Evolutionary conservation across 176 grass and related monocot species (phyloP), one percentile per base, ranked within the genome.

Genomic region (Avena insularis): DNA sequence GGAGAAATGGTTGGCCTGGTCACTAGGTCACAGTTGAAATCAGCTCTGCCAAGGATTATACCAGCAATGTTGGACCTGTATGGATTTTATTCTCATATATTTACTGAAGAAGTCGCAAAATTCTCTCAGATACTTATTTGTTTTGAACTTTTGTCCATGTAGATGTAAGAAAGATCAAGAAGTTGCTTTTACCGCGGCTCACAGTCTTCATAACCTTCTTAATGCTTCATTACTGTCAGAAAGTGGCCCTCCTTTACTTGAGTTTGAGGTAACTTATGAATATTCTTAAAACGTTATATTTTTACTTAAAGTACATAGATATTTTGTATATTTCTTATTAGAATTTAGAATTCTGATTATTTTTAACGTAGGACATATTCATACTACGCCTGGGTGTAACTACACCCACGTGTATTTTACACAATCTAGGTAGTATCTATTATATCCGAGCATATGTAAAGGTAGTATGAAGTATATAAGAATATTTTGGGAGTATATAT

Each of bases 1-100:
- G 96, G 96, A 82, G 93, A 98, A 92, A 98, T 98, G 96, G 93
- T 98, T 82, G 96, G 93, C 85, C 70, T 98, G 74, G 82, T 98
- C 84, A 98, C 96, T 81, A 95, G 93, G 58, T 86, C 96, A 84
- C 96, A 95, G 64, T 87, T 98, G 79, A 98, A 95, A 90, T 93
- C 92, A 82, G 92, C 90, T 86, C 80, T 98, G 75, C 93, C 96
- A 67, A 93, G 93, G 73, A 94, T 98, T 79, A 92, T 95, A 73
- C 93, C 93, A 72, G 91, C 96, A 82, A 95, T 98, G 77, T 88
- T 98, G 85, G 92, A 98, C 83, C 88, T 98, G 96, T 98, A 92
- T 89, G 91, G 83, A 35, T 80, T 74, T 60, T 87, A 79, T 63
- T 91, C 48, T 81, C 67, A 56, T 79, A 56, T 92, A 82, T 85